These are phyloP conservation scores for Cutaneotrichosporon sp. DNA, from an alignment of 1,284 basidiomycete genomes.

Conservation along the genomic window DNA sequence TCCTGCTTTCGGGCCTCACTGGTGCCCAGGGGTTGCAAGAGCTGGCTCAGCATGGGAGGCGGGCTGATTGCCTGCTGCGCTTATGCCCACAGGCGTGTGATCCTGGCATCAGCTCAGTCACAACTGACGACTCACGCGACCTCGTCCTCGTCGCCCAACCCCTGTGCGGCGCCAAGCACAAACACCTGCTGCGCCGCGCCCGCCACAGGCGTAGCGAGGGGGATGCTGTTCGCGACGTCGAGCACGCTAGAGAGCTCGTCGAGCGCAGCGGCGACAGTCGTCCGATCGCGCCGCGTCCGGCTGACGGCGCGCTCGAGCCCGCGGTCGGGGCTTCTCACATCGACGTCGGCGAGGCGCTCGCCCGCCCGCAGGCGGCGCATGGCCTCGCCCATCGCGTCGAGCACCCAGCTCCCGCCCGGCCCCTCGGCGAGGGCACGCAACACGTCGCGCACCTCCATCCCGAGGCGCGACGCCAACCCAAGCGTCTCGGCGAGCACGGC, in stretches of 20 bases:
- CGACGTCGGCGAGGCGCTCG: not conserved
- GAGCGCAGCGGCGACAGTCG: not conserved
- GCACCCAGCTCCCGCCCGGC: not conserved
- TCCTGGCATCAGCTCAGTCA: slow-evolving; percentile 12
- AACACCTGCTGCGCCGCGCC: slow-evolving; percentile 2
- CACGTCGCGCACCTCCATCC: not conserved
- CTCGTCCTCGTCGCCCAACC: slow-evolving; percentile 8
- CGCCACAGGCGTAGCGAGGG: not conserved
- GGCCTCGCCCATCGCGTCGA: not conserved
- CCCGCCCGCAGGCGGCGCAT: not conserved
- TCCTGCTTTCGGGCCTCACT: too few relatives aligned
- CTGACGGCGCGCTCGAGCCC: not conserved
- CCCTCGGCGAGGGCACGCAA: not conserved
- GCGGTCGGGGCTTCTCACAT: not conserved
- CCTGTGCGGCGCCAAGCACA: slow-evolving; percentile 10
- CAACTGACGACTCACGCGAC: slow-evolving; percentile 17
- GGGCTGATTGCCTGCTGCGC: not conserved
- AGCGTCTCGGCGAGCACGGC: not conserved
- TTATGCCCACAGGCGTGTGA: slow-evolving; percentile 11
- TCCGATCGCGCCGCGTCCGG: not conserved
- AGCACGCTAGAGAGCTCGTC: not conserved
- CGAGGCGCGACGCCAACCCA: not conserved
- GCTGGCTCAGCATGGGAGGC: too few relatives aligned
- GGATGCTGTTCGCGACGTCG: not conserved
- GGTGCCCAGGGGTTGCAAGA: too few relatives aligned